Evolutionary conservation across 805 yeast species (phyloP).

Genomic region (Wickerhamomyces ciferrii): DNA sequence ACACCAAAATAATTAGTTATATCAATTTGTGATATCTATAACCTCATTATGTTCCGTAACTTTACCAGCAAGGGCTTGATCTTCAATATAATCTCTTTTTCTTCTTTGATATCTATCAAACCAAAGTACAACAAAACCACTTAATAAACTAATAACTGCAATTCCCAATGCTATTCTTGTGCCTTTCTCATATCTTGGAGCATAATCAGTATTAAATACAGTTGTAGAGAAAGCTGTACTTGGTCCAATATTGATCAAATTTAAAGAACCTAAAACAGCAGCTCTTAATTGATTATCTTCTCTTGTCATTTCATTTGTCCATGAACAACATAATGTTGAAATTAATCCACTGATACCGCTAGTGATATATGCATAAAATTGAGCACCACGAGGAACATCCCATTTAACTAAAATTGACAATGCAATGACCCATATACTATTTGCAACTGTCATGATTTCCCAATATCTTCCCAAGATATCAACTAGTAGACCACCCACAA

Average conservation of each 20-base stretch:
- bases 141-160: not conserved
- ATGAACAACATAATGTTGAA: not conserved
- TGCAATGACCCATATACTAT: constrained; percentile 11
- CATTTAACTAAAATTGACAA: constrained; percentile 8
- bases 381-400: constrained; percentile 13
- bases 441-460: constrained; percentile 7
- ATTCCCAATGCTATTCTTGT: not conserved
- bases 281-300: constrained; percentile 5
- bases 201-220: constrained; percentile 1
- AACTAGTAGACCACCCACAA: constrained; percentile 13
- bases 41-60: too few species aligned
- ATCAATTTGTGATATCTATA: too few species aligned
- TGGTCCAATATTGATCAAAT: not conserved
- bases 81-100: not conserved
- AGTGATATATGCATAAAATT: constrained; percentile 11
- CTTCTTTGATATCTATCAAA: constrained; percentile 3
- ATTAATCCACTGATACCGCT: constrained; percentile 3
- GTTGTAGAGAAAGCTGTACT: not conserved
- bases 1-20: too few species aligned
- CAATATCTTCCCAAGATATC: constrained; percentile 14
- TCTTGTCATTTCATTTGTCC: constrained; percentile 1
- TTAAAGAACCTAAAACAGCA: constrained; percentile 1
- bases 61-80: too few species aligned
- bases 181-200: not conserved
- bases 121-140: not conserved